Conservation (phyloP, 495 filamentous ascomycete species). For the Penicillium taxi region DNA sequence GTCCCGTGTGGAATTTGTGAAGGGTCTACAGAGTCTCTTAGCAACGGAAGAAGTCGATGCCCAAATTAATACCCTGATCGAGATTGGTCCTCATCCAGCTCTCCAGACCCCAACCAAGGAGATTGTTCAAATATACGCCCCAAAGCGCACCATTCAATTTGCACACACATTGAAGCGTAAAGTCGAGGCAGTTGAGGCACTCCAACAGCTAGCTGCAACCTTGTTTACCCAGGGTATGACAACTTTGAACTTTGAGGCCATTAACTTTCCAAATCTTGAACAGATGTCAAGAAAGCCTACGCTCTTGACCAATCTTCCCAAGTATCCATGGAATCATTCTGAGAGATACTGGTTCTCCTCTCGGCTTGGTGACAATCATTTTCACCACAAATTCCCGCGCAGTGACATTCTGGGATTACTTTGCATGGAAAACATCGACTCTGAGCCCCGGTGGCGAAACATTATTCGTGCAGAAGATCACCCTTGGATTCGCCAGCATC, state of each 20-base stretch:
- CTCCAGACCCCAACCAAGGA: constrained; percentile 43
- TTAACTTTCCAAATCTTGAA: constrained; percentile 18
- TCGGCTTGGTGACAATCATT: constrained; percentile 16
- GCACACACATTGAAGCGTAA: constrained; percentile 19
- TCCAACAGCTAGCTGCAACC: constrained; percentile 18
- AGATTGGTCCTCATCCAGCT: constrained; percentile 59
- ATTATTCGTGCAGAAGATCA: constrained; percentile 24
- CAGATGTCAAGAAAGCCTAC: constrained; percentile 6
- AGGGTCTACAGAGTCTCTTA: constrained; percentile 23
- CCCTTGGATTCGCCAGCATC: constrained; percentile 37
- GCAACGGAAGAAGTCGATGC: constrained; percentile 3
- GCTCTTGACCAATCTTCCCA: constrained; percentile 25
- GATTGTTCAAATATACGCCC: constrained; percentile 18
- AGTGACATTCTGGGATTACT: constrained; percentile 24
- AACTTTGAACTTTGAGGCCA: constrained; percentile 14
- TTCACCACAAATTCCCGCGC: constrained; percentile 18
- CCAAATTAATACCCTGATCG: constrained; percentile 38
- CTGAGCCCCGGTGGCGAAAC: constrained; percentile 28
- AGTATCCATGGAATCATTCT: constrained; percentile 32
- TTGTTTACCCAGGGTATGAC: constrained; percentile 20
- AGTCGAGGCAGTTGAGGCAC: constrained; percentile 13
- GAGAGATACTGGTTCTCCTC: constrained; percentile 26
- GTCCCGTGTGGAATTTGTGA: constrained; percentile 37
- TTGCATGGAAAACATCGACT: constrained; percentile 17
- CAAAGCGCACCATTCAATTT: constrained; percentile 13